Percentiles rank a stretch among this genome's conserved stretches.
phyloP scores from a whole-genome alignment of 2,329 filamentous ascomycete species.

The Xylaria sp. region DNA sequence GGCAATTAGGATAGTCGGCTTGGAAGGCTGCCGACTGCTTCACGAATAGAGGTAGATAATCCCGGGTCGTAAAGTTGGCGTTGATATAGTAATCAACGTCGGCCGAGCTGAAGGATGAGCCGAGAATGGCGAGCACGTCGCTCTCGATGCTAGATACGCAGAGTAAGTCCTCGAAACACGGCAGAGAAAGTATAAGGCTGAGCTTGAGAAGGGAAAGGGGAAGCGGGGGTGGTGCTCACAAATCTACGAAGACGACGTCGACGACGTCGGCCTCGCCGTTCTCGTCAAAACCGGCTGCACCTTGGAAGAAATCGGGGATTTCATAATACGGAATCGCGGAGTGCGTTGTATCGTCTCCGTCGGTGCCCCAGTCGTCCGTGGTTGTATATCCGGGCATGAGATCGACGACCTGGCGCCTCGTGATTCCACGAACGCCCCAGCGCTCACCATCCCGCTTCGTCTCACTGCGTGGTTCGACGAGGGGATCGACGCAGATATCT shows the following conservation, averaged over 20 bases:
- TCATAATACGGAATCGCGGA: slow-evolving; percentile 58
- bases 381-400: slow-evolving; percentile 64
- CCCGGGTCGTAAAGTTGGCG: slow-evolving; percentile 54
- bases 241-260: slow-evolving; percentile 66
- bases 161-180: slow-evolving; percentile 12
- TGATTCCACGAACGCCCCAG: slow-evolving; percentile 48
- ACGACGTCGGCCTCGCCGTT: slow-evolving; percentile 59
- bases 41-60: slow-evolving; percentile 55
- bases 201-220: neutral
- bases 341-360: slow-evolving; percentile 67
- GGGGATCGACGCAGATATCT: slow-evolving; percentile 62
- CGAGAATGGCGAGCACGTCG: slow-evolving; percentile 53
- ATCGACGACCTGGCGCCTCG: slow-evolving; percentile 61
- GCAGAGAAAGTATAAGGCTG: too few relatives aligned
- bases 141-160: slow-evolving; percentile 51
- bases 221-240: slow-evolving; percentile 53
- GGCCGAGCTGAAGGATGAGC: slow-evolving; percentile 50
- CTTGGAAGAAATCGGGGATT: slow-evolving; percentile 63
- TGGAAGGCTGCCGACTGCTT: slow-evolving; percentile 52
- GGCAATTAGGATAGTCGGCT: slow-evolving; percentile 52
- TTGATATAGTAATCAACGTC: slow-evolving; percentile 55
- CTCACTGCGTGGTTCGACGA: slow-evolving; percentile 40
- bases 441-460: slow-evolving; percentile 42
- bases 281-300: slow-evolving; percentile 59
- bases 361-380: slow-evolving; percentile 66